A percentile compares a stretch with the other conserved stretches of the same genome.
Conservation (phyloP, 2,329 filamentous ascomycete genomes). For the Didymella segeticola region DNA sequence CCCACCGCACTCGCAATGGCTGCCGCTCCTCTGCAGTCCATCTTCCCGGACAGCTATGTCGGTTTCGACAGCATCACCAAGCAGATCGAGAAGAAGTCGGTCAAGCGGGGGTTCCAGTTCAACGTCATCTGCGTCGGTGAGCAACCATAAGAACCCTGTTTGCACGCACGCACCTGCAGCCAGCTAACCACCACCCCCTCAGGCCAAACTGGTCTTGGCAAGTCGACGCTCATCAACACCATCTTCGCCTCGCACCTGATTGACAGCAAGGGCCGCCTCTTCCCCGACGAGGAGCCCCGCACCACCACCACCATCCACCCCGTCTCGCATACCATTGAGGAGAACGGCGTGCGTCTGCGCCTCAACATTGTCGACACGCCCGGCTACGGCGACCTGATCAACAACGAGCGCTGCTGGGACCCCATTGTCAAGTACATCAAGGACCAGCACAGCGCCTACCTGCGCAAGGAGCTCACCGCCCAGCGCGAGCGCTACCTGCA, state of each 20-base stretch:
- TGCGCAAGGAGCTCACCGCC: conserved; percentile 98
- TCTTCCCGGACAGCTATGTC: conserved; percentile 96
- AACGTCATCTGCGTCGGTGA: conserved; percentile 99
- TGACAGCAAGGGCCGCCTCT: conserved; percentile 95
- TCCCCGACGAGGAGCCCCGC: conserved; percentile 90
- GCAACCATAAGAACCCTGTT: conserved; percentile 53
- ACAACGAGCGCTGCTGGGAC: conserved; percentile 99
- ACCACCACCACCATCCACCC: conserved; percentile 98
- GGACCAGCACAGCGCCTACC: conserved; percentile 98
- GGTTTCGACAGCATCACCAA: conserved; percentile 99
- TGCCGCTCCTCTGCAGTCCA: conserved; percentile 65
- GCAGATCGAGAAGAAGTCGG: conserved; percentile 98
- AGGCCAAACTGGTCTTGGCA: conserved; percentile 98
- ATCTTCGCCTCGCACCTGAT: conserved; percentile 99
- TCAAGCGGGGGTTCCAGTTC: conserved; percentile 99
- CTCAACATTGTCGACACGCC: conserved; percentile 99
- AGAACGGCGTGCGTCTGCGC: conserved; percentile 96
- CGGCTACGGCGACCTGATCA: conserved; percentile 97
- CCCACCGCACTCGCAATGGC: conserved; percentile 61
- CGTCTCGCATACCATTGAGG: conserved; percentile 98
- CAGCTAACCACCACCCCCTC: conserved; percentile 24
- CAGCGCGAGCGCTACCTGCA: conserved; percentile 99
- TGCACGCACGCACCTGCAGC: not conserved
- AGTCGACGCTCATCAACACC: conserved; percentile 99
- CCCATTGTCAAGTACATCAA: conserved; percentile 99